Percentiles rank a stretch among this genome's conserved stretches.
phyloP scores from a whole-genome alignment of 169 alveolate genomes.

The Plasmodium billcollinsi region DNA sequence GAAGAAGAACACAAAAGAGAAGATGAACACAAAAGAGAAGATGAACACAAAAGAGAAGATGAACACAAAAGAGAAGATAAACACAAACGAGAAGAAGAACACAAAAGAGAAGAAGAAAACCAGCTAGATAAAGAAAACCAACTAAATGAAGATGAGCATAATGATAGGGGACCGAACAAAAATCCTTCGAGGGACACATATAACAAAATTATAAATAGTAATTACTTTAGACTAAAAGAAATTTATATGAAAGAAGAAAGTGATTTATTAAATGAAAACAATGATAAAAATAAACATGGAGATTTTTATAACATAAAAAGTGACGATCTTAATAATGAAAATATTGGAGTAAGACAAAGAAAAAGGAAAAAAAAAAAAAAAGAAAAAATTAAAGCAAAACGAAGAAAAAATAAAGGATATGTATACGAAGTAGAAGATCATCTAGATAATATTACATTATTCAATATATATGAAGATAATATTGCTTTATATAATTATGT shows the following conservation, averaged over 20 bases:
- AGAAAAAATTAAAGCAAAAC: conserved; percentile 40
- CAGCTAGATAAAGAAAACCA: not conserved
- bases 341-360: conserved; percentile 44
- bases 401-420: conserved; percentile 43
- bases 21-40: too few relatives aligned
- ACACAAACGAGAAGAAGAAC: not conserved
- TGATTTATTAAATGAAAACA: conserved; percentile 2
- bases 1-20: not conserved
- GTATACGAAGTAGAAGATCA: conserved; percentile 76
- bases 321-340: not conserved
- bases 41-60: not conserved
- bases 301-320: not conserved
- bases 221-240: conserved; percentile 68
- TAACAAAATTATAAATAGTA: conserved; percentile 18
- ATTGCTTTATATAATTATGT: conserved; percentile 59
- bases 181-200: not conserved
- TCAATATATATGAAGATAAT: conserved; percentile 63
- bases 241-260: conserved; percentile 60
- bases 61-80: not conserved
- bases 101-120: not conserved
- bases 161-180: too few relatives aligned
- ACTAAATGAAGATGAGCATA: too few relatives aligned
- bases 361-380: conserved; percentile 63
- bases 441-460: conserved; percentile 53
- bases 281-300: conserved; percentile 14